Evolutionary conservation across 306 rosid species (phyloP).

Genomic region (Herpetospermum pedunculosum): DNA sequence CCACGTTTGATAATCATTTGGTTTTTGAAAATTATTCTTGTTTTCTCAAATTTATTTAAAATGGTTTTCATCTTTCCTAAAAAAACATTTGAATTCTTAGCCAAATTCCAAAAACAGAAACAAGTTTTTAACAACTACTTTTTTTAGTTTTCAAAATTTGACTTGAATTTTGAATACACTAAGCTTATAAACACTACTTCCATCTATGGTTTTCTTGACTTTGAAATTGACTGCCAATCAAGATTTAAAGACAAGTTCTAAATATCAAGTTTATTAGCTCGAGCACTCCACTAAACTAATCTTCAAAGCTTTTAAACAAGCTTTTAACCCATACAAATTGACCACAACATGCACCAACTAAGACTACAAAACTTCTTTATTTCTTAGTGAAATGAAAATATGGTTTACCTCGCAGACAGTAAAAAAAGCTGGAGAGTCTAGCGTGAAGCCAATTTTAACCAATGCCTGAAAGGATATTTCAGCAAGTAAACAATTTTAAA

Average conservation of each 20-base stretch:
- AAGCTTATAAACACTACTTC: too few species aligned
- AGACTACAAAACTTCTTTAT: background rate
- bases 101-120: too few species aligned
- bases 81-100: too few species aligned
- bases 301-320: background rate
- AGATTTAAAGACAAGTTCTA: background rate
- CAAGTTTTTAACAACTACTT: too few species aligned
- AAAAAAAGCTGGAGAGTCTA: constrained; percentile 89
- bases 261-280: background rate
- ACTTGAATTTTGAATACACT: too few species aligned
- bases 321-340: background rate
- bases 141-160: too few species aligned
- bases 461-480: constrained; percentile 40
- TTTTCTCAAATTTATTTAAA: too few species aligned
- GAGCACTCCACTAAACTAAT: background rate
- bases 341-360: background rate
- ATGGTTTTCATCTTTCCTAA: too few species aligned
- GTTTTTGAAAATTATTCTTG: too few species aligned
- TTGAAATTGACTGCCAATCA: background rate
- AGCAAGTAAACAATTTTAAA: constrained; percentile 12
- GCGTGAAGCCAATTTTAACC: constrained; percentile 64
- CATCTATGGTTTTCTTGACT: too few species aligned
- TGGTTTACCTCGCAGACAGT: constrained; percentile 71
- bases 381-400: background rate
- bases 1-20: too few species aligned